Evolutionary conservation across 208 protist species (phyloP), one percentile per base, ranked within the genome.

Genomic region (Acanthamoeba sp.): DNA sequence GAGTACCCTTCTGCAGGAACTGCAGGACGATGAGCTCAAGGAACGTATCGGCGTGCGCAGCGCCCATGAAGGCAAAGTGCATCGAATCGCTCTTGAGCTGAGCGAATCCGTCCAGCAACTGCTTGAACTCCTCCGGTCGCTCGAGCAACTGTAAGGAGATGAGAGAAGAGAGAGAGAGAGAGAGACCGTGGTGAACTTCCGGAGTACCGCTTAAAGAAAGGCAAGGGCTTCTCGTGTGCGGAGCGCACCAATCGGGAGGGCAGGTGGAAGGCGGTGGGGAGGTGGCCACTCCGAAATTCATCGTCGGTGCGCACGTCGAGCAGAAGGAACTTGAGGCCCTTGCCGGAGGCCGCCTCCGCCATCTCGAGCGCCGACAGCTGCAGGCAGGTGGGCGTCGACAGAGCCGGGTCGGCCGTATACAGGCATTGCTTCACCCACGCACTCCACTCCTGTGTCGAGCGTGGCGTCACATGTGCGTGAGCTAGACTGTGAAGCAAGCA

Each of bases 181-280:
- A 7, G 9, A 14, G 18, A n/a, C n/a, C n/a, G n/a, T n/a, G n/a
- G n/a, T n/a, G n/a, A n/a, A n/a, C n/a, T n/a, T n/a, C n/a, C n/a
- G n/a, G n/a, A n/a, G n/a, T n/a, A n/a, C n/a, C n/a, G 45, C 22
- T 1, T 59, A 0, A 20, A 59, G 52, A 27, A 0, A 7, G 38
- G 69, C 12, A 29, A 78, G 69, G 38, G 69, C 18, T 48, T 48
- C 42, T 48, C 10, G 3, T 48, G 3, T 6, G 45, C 45, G 22
- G 45, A 1, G 29, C 38, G 18, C 42, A 88, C 80, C 80, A 88
- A n/a, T 36, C 38, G 45, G 18, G 38, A 40, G 50, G 80, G 80
- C 48, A 88, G 45, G 80, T 88, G 80, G 45, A 88, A 88, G n/a
- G 80, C 80, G 14, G 80, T 88, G 12, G 80, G 80, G 18, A 88